Conservation (phyloP, 202 grass and related monocot species). For the Setaria viridis region DNA sequence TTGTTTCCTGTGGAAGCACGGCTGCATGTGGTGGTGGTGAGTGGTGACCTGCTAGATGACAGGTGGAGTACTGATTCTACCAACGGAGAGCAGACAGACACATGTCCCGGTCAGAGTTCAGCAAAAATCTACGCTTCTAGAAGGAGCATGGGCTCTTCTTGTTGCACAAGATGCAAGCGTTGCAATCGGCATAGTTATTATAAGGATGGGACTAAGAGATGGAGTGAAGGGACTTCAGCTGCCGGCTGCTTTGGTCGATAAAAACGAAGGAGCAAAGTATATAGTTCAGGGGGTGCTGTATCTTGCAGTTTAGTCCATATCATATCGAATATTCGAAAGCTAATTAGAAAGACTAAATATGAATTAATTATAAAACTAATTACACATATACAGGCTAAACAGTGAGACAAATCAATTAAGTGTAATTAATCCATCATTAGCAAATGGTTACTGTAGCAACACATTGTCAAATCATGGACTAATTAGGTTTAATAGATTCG, state of each 20-base stretch:
- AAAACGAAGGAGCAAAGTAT: background rate
- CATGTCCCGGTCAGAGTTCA: background rate
- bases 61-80: background rate
- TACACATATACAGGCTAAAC: too few species aligned
- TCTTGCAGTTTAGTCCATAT: too few species aligned
- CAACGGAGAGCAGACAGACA: background rate
- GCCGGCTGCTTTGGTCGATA: background rate
- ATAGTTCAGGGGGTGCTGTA: too few species aligned
- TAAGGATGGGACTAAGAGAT: too few species aligned
- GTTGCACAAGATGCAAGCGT: background rate
- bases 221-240: background rate
- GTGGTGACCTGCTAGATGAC: background rate
- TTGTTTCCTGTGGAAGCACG: background rate
- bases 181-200: background rate
- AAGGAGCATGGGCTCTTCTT: background rate
- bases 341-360: too few species aligned
- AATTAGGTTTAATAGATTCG: too few species aligned
- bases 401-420: too few species aligned
- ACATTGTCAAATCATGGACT: too few species aligned
- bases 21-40: background rate
- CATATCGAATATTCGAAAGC: too few species aligned
- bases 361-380: too few species aligned
- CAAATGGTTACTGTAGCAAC: too few species aligned
- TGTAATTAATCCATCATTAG: too few species aligned
- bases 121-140: constrained; percentile 13